phyloP scores from a whole-genome alignment of 2,329 filamentous ascomycete genomes.

The Neofusicoccum sp. region DNA sequence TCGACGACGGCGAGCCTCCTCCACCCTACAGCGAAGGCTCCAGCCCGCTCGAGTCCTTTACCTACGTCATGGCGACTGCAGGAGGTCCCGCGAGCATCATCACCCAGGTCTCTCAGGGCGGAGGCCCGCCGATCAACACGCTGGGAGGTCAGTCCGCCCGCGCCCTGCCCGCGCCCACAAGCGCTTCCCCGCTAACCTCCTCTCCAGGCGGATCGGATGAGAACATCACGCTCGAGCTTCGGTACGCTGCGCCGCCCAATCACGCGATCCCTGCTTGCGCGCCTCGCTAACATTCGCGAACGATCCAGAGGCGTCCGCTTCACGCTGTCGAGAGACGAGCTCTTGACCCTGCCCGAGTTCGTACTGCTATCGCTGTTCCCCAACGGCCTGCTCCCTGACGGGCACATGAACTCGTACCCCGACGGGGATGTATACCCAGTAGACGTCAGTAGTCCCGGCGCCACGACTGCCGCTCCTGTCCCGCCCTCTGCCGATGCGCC shows the following conservation, averaged over 20 bases:
- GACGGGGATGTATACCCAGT: slow-evolving; percentile 95
- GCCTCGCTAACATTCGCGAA: slow-evolving; percentile 23
- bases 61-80: slow-evolving; percentile 96
- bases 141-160: slow-evolving; percentile 65
- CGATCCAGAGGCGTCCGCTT: slow-evolving; percentile 78
- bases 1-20: slow-evolving; percentile 84
- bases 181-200: slow-evolving; percentile 14
- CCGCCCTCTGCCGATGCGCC: slow-evolving; percentile 28
- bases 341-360: slow-evolving; percentile 94
- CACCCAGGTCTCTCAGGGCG: slow-evolving; percentile 95
- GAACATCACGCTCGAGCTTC: slow-evolving; percentile 89
- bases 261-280: background rate
- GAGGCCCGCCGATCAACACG: slow-evolving; percentile 79
- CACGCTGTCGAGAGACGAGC: slow-evolving; percentile 88
- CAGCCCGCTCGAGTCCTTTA: slow-evolving; percentile 87
- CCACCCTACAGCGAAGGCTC: slow-evolving; percentile 94
- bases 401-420: slow-evolving; percentile 88
- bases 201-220: slow-evolving; percentile 74
- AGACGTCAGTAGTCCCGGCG: slow-evolving; percentile 67
- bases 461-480: background rate
- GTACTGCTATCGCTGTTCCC: slow-evolving; percentile 96
- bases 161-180: background rate
- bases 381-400: slow-evolving; percentile 95
- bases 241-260: slow-evolving; percentile 55
- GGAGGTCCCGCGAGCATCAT: slow-evolving; percentile 98